Percentiles rank a stretch among this genome's conserved stretches.
phyloP scores from a whole-genome alignment of 2,329 filamentous ascomycete genomes.

The Aspergillus hortae region DNA sequence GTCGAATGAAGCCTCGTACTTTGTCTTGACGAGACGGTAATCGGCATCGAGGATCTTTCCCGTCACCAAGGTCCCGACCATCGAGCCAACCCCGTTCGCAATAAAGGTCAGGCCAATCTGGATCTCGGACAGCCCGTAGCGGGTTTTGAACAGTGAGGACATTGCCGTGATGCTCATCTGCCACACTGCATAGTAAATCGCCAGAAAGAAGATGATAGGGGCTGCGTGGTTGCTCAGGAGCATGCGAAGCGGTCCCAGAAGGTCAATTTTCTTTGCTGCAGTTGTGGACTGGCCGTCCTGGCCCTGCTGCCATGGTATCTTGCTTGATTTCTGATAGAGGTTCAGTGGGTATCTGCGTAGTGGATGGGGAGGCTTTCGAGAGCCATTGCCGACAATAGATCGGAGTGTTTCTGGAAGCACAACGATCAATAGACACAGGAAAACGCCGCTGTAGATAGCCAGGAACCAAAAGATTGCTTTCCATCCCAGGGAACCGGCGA shows the following conservation, averaged over 20 bases:
- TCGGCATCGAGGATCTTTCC: slow-evolving; percentile 53
- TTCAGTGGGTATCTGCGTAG: slow-evolving; percentile 5
- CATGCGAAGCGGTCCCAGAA: slow-evolving; percentile 48
- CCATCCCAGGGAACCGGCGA: slow-evolving; percentile 40
- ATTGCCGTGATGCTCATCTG: slow-evolving; percentile 55
- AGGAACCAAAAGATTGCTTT: slow-evolving; percentile 45
- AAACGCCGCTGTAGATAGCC: slow-evolving; percentile 33
- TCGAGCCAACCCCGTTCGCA: slow-evolving; percentile 54
- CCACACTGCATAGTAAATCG: slow-evolving; percentile 53
- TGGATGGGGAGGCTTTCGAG: not conserved
- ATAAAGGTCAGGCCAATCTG: slow-evolving; percentile 53
- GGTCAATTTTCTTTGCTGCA: slow-evolving; percentile 34
- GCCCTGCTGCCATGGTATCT: not conserved
- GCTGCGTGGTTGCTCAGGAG: slow-evolving; percentile 44
- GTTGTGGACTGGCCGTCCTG: not conserved
- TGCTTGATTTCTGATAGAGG: slow-evolving; percentile 5
- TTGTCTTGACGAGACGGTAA: slow-evolving; percentile 44
- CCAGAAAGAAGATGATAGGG: slow-evolving; percentile 47
- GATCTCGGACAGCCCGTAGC: slow-evolving; percentile 43
- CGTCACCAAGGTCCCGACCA: slow-evolving; percentile 50
- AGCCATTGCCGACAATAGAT: slow-evolving; percentile 34
- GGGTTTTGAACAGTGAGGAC: slow-evolving; percentile 46
- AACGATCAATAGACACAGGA: slow-evolving; percentile 28
- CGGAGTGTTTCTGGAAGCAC: slow-evolving; percentile 41
- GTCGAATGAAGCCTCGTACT: slow-evolving; percentile 15